Conservation (phyloP, 2,329 filamentous ascomycete genomes). For the Epichloe sylvatica region DNA sequence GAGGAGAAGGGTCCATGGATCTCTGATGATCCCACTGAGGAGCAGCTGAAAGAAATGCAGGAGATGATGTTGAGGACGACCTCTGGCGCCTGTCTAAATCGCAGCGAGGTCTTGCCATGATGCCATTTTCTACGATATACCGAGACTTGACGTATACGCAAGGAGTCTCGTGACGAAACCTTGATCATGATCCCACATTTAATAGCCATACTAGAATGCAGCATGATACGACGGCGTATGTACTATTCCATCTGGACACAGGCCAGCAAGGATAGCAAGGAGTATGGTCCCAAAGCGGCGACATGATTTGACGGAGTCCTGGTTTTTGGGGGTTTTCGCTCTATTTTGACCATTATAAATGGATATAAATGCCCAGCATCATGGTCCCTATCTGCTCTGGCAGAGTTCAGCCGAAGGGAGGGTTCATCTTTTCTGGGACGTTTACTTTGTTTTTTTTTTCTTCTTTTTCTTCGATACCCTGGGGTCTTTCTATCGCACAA, state of each 20-base stretch:
- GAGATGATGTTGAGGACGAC: constrained; percentile 29
- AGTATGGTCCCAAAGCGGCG: not conserved
- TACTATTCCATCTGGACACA: not conserved
- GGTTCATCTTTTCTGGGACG: not conserved
- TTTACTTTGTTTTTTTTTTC: not conserved
- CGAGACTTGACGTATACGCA: not conserved
- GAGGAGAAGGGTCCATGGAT: constrained; percentile 83
- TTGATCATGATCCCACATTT: not conserved
- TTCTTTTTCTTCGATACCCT: constrained; percentile 12
- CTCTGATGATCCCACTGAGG: constrained; percentile 53
- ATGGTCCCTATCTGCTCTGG: not conserved
- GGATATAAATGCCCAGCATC: constrained; percentile 3
- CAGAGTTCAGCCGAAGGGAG: not conserved
- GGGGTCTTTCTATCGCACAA: constrained; percentile 5
- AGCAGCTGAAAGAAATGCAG: constrained; percentile 47
- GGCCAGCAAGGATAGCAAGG: not conserved
- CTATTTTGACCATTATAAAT: not conserved
- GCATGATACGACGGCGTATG: constrained; percentile 1
- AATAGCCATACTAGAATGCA: not conserved
- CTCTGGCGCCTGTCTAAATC: constrained; percentile 7
- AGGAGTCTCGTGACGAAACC: not conserved
- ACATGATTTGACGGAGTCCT: not conserved
- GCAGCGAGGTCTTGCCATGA: not conserved
- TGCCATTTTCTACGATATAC: not conserved
- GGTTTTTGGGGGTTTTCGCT: not conserved